Evolutionary conservation across 345 rosid genomes (phyloP).

Genomic region (Salix viminalis): DNA sequence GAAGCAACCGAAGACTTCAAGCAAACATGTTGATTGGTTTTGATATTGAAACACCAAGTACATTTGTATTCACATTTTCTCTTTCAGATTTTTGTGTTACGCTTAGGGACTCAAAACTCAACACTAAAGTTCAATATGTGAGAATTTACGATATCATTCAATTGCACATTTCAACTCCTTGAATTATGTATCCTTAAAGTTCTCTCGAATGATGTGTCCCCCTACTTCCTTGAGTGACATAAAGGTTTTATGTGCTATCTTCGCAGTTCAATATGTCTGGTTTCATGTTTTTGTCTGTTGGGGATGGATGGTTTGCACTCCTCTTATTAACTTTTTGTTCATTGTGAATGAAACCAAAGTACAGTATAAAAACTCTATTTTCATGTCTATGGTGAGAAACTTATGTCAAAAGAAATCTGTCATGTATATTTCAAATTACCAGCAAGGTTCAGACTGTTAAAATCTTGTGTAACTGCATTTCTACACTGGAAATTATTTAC

Average conservation of each 20-base stretch:
- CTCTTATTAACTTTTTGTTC: too few relatives aligned
- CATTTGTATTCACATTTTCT: background rate
- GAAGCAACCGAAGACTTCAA: conserved; percentile 67
- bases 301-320: background rate
- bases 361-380: background rate
- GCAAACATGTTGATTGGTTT: conserved; percentile 69
- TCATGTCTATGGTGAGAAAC: background rate
- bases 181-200: too few relatives aligned
- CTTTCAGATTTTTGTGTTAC: background rate
- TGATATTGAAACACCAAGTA: conserved; percentile 15
- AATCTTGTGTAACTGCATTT: too few relatives aligned
- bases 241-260: background rate
- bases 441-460: too few relatives aligned
- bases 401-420: background rate
- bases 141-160: background rate
- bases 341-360: too few relatives aligned
- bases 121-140: background rate
- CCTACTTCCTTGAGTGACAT: too few relatives aligned
- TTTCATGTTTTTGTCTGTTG: background rate
- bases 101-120: conserved; percentile 1
- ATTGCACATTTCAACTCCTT: background rate
- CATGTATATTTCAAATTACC: too few relatives aligned
- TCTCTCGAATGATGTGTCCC: too few relatives aligned
- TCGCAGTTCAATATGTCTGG: background rate
- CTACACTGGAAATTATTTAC: too few relatives aligned